Conservation (phyloP, 2,329 filamentous ascomycete species). For the Sporothrix pallida region DNA sequence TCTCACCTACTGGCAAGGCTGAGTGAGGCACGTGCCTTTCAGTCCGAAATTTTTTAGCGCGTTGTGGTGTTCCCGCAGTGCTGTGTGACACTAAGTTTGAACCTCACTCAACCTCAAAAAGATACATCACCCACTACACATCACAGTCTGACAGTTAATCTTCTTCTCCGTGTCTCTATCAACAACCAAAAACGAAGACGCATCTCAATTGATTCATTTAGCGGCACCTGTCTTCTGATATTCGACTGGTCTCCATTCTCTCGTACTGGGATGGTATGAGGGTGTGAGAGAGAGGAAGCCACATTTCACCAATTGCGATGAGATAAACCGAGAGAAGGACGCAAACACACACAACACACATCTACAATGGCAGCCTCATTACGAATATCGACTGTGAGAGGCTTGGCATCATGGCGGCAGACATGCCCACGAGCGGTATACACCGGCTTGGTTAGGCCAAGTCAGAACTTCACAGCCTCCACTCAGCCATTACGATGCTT, state of each 20-base stretch:
- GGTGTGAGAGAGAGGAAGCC: background rate
- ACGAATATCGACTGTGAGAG: background rate
- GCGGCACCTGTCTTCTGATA: background rate
- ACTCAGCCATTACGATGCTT: background rate
- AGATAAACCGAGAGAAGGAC: background rate
- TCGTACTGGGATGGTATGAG: background rate
- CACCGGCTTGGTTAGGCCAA: background rate
- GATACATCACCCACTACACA: background rate
- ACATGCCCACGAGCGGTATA: background rate
- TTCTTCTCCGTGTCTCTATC: too few relatives aligned
- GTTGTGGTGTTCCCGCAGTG: background rate
- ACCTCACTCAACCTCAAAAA: background rate
- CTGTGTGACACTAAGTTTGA: background rate
- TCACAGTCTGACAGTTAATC: too few relatives aligned
- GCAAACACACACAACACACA: background rate
- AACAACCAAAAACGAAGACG: background rate
- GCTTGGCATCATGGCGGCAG: background rate
- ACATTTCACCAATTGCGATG: background rate
- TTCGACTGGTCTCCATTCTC: too few relatives aligned
- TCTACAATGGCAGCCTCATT: background rate
- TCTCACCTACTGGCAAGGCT: background rate
- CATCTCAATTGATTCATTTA: background rate
- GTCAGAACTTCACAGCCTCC: background rate
- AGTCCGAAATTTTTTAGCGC: conserved; percentile 16
- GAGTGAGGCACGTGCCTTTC: conserved; percentile 7